Conservation (phyloP, 2,329 filamentous ascomycete genomes). For the Cercospora citrullina region DNA sequence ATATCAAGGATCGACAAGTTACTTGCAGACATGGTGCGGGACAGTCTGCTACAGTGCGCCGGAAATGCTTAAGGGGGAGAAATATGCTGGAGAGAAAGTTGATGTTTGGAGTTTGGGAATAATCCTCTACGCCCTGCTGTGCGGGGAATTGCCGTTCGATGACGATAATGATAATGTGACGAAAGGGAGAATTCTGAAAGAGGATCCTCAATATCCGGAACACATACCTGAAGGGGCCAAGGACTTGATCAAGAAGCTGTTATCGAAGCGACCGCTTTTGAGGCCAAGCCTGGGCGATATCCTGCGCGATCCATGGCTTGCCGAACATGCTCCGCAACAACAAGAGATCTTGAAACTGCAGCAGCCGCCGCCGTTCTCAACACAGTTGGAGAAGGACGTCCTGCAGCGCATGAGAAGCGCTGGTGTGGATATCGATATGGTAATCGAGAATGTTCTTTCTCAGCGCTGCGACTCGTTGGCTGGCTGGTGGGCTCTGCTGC, state of each 20-base stretch:
- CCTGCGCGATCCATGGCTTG: constrained; percentile 80
- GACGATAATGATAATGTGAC: constrained; percentile 93
- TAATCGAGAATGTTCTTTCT: constrained; percentile 89
- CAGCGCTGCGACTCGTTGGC: constrained; percentile 87
- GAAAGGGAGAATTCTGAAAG: constrained; percentile 77
- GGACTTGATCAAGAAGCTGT: constrained; percentile 71
- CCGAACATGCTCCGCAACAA: constrained; percentile 83
- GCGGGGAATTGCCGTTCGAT: constrained; percentile 88
- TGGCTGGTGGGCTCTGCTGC: constrained; percentile 92
- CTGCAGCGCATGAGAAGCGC: constrained; percentile 89
- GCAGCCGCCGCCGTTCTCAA: constrained; percentile 79
- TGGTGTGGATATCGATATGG: constrained; percentile 88
- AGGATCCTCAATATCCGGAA: constrained; percentile 83
- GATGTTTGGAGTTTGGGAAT: constrained; percentile 93
- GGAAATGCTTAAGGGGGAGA: constrained; percentile 97
- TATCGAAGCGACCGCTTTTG: constrained; percentile 86
- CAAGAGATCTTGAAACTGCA: constrained; percentile 84
- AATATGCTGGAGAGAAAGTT: constrained; percentile 96
- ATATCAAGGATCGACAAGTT: constrained; percentile 92
- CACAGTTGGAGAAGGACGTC: constrained; percentile 83
- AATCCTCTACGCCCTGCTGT: constrained; percentile 78
- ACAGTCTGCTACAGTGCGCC: constrained; percentile 97
- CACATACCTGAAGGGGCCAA: constrained; percentile 76
- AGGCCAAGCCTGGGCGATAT: constrained; percentile 83
- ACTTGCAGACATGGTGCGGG: constrained; percentile 95